phyloP scores from a whole-genome alignment of 371 early-diverging fungal genomes.

The Thermomucor indicae-seudaticae region DNA sequence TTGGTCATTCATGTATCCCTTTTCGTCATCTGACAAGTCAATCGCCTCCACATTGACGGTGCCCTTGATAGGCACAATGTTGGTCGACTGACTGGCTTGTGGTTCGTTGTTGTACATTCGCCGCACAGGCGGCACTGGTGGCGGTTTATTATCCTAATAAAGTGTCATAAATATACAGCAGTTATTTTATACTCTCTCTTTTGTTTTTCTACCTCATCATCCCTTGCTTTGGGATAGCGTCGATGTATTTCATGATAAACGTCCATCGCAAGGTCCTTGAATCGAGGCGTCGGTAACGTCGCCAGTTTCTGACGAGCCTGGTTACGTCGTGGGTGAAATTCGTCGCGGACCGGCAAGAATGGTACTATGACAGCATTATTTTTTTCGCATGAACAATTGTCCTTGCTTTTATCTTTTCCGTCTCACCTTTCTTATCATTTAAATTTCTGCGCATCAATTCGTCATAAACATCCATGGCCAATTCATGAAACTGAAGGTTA shows the following conservation, averaged over 20 bases:
- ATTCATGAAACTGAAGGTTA: constrained; percentile 86
- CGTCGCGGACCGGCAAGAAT: constrained; percentile 77
- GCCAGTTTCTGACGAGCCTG: constrained; percentile 96
- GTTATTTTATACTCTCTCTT: no score
- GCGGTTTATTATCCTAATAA: constrained; percentile 15
- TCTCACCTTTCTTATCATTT: constrained; percentile 59
- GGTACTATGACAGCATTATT: constrained; percentile 58
- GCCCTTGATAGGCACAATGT: constrained; percentile 47
- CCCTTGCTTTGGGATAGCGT: constrained; percentile 67
- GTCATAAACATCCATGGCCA: constrained; percentile 95
- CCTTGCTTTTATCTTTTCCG: background rate
- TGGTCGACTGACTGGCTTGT: constrained; percentile 39
- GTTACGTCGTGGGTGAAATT: constrained; percentile 93
- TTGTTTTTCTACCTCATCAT: no score
- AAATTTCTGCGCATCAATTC: constrained; percentile 77
- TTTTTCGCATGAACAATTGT: background rate
- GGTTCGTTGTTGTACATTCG: constrained; percentile 10
- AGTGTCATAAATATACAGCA: background rate
- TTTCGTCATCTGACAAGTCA: constrained; percentile 21
- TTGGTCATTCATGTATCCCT: constrained; percentile 9
- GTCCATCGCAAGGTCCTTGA: constrained; percentile 90
- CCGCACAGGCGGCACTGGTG: constrained; percentile 35
- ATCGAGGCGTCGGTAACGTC: constrained; percentile 78
- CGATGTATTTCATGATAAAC: constrained; percentile 82
- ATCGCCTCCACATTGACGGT: constrained; percentile 40